phyloP scores from a whole-genome alignment of 106 monocot species.

The Triglochin maritima region DNA sequence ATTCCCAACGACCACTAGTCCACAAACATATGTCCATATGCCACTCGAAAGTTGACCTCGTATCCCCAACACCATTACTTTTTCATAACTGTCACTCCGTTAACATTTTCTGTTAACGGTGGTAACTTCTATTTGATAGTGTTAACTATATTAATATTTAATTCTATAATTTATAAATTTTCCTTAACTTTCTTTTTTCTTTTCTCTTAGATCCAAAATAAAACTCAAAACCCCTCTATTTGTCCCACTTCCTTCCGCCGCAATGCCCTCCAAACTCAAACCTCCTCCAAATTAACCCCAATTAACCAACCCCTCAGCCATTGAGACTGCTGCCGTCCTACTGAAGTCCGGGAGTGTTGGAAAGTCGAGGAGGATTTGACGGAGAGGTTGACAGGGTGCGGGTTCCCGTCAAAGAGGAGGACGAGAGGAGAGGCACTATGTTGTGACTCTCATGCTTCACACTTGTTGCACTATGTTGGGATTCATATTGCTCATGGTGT shows the following conservation, averaged over 20 bases:
- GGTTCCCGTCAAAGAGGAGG: conserved; percentile 77
- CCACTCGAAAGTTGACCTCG: too few species aligned
- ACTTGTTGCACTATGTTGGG: conserved; percentile 70
- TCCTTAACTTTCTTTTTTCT: too few species aligned
- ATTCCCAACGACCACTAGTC: too few species aligned
- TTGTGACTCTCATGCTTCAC: conserved; percentile 76
- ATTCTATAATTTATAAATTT: too few species aligned
- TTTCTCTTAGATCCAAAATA: too few species aligned
- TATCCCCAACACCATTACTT: too few species aligned
- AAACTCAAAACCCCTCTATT: too few species aligned
- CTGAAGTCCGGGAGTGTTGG: conserved; percentile 21
- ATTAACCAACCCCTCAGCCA: background rate
- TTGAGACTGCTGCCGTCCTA: conserved; percentile 69
- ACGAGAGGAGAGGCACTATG: conserved; percentile 45
- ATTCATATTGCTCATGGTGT: conserved; percentile 87
- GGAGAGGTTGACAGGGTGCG: conserved; percentile 50
- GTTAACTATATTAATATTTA: too few species aligned
- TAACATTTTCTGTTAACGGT: too few species aligned
- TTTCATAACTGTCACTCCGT: too few species aligned
- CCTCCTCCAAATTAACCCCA: background rate
- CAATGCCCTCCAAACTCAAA: conserved; percentile 47
- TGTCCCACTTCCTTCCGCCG: conserved; percentile 24
- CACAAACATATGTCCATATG: too few species aligned
- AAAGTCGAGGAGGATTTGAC: conserved; percentile 66
- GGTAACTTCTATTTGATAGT: too few species aligned